These are phyloP conservation scores for Amorphotheca resinae DNA, from an alignment of 495 filamentous ascomycete genomes.

Conservation along the genomic window DNA sequence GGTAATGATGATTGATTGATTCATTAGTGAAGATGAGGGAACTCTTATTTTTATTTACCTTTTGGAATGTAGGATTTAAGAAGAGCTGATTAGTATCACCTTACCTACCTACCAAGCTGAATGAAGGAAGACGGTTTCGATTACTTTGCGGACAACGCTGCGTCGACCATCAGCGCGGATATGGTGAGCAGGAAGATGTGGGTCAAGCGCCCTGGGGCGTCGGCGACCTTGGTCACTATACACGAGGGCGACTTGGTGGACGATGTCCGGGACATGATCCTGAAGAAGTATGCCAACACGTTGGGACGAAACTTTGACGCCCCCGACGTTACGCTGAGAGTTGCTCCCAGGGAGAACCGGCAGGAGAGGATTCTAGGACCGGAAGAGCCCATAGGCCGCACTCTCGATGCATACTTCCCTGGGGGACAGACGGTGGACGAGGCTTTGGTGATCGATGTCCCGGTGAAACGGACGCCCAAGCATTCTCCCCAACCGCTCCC, in stretches of 20 bases:
- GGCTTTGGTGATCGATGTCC: slow-evolving; percentile 83
- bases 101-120: too few species aligned
- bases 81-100: too few species aligned
- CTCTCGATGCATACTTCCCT: slow-evolving; percentile 76
- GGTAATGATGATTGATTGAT: too few species aligned
- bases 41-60: too few species aligned
- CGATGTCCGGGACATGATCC: slow-evolving; percentile 83
- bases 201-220: slow-evolving; percentile 77
- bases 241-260: slow-evolving; percentile 86
- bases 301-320: slow-evolving; percentile 79
- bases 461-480: slow-evolving; percentile 66
- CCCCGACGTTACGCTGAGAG: slow-evolving; percentile 67
- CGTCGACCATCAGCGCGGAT: slow-evolving; percentile 27
- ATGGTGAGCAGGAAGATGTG: slow-evolving; percentile 60
- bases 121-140: too few species aligned
- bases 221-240: slow-evolving; percentile 76
- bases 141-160: too few species aligned
- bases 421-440: slow-evolving; percentile 84
- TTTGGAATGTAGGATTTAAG: too few species aligned
- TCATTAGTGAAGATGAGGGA: too few species aligned
- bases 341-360: slow-evolving; percentile 34
- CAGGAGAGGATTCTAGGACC: slow-evolving; percentile 64
- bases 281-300: slow-evolving; percentile 88
- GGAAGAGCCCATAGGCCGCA: slow-evolving; percentile 69
- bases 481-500: slow-evolving; percentile 49